These are phyloP conservation scores for Ulota crispa DNA, from an alignment of 225 moss, liverwort and hornwort species.

Conservation along the genomic window DNA sequence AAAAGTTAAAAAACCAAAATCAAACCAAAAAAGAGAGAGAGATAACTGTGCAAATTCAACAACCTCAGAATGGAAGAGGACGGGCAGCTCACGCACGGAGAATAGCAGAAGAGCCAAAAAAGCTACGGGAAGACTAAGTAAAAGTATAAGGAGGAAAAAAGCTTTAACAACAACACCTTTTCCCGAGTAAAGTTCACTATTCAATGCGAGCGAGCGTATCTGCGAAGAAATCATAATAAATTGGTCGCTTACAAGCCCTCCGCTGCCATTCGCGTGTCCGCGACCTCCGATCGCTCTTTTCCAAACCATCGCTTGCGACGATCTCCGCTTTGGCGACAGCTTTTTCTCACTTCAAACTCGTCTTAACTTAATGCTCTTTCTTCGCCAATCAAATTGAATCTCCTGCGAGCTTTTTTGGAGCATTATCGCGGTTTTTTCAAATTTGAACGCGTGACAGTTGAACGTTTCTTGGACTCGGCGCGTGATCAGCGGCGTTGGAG, in stretches of 20 bases:
- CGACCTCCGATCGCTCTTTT: neutral
- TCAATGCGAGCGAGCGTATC: slow-evolving; percentile 32
- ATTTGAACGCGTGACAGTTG: neutral
- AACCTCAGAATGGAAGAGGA: neutral
- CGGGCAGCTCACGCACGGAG: neutral
- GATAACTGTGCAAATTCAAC: neutral
- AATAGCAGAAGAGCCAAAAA: slow-evolving; percentile 6
- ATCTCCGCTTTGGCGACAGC: neutral
- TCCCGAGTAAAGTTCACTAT: slow-evolving; percentile 1
- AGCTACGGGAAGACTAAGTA: neutral
- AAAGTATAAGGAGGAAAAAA: neutral
- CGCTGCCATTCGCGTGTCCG: neutral
- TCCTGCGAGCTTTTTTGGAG: neutral
- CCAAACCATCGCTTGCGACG: neutral
- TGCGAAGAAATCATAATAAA: slow-evolving; percentile 17
- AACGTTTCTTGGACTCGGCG: neutral
- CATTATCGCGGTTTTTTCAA: neutral
- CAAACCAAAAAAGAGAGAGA: no score
- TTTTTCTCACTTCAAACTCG: neutral
- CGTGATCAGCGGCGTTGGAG: slow-evolving; percentile 2
- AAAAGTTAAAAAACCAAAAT: no score
- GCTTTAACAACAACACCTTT: neutral
- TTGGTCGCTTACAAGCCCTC: neutral
- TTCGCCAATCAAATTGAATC: neutral
- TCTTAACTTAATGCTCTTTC: no score